Evolutionary conservation across 2,329 filamentous ascomycete genomes (phyloP), one percentile per base, ranked within the genome.

Genomic region (Thielaviopsis musarum): DNA sequence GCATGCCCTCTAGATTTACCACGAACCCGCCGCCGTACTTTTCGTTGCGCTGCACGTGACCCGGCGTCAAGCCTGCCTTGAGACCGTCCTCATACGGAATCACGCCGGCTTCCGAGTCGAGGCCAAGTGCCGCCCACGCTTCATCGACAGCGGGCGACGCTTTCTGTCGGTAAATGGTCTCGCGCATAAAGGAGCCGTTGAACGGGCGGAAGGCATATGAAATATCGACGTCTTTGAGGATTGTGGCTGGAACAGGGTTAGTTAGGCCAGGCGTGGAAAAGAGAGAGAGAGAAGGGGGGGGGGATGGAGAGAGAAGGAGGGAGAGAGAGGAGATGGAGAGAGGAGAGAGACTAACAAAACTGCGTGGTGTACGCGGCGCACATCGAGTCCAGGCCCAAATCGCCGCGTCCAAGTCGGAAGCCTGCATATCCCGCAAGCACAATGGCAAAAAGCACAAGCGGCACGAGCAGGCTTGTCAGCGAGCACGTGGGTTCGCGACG

Each of bases 21-120:
- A 77, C 69, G 66, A 75, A 83, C 0, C 80, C 80, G 26, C 79
- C 79, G 0, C 81, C 81, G 64, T 83, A 77, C 57, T 77, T 73
- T 3, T 73, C 67, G 6, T 70, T 73, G 19, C 82, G 72, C 63
- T 79, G 77, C 7, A 83, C 80, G 61, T 83, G 80, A 21, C 77
- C 73, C 5, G 65, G 63, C 0, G 73, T 70, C n/a, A 84, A 68
- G 0, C 80, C 80, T 4, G 77, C 77, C 13, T 66, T 65, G 19
- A 71, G 65, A 0, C 78, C 80, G 52, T 81, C 73, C 6, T 75
- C 69, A 1, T 70, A 67, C 0, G 77, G 71, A 10, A 84, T 74
- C 2, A 78, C 66, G 2, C 80, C 70, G 7, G 75, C 67, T 26
- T 73, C 72, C 55, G 58, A 80, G 17, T 78, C 72, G 4, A 71